Evolutionary conservation across 495 filamentous ascomycete species (phyloP).

Genomic region (Cairneyella variabilis): DNA sequence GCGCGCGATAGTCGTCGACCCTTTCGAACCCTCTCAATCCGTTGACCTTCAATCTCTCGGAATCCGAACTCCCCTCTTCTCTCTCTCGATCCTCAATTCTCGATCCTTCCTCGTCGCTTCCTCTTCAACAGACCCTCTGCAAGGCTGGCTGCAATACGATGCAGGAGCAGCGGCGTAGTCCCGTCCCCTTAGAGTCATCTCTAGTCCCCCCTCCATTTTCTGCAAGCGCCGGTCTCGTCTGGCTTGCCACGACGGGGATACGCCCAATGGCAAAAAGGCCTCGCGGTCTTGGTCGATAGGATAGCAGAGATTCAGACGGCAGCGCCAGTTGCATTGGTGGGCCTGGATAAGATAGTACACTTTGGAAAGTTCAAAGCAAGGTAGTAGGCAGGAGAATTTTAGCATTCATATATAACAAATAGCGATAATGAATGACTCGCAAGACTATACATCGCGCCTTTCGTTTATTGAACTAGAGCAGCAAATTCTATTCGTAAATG

Average conservation of each 20-base stretch:
- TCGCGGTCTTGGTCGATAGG: conserved; percentile 8
- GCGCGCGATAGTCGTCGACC: conserved; percentile 6
- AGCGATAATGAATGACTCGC: no score
- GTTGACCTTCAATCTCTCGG: conserved; percentile 9
- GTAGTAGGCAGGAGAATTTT: no score
- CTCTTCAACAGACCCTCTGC: conserved; percentile 5
- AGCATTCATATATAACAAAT: no score
- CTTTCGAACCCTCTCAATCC: conserved; percentile 12
- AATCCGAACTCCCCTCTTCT: conserved; percentile 7
- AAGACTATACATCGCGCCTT: no score
- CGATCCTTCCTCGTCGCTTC: conserved; percentile 4
- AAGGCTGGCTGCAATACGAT: not conserved
- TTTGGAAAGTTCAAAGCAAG: no score
- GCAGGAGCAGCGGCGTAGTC: conserved; percentile 9
- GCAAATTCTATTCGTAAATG: no score
- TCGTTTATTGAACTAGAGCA: no score
- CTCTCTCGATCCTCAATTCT: conserved; percentile 13
- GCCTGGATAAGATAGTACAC: no score
- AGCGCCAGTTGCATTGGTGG: not conserved
- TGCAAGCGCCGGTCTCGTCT: conserved; percentile 3
- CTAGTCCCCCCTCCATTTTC: not conserved
- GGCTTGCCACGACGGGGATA: conserved; percentile 3
- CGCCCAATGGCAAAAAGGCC: conserved; percentile 16
- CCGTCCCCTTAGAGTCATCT: conserved; percentile 7
- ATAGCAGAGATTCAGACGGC: conserved; percentile 8